Conservation (phyloP, 202 grass and related monocot genomes). For the Panicum virgatum region DNA sequence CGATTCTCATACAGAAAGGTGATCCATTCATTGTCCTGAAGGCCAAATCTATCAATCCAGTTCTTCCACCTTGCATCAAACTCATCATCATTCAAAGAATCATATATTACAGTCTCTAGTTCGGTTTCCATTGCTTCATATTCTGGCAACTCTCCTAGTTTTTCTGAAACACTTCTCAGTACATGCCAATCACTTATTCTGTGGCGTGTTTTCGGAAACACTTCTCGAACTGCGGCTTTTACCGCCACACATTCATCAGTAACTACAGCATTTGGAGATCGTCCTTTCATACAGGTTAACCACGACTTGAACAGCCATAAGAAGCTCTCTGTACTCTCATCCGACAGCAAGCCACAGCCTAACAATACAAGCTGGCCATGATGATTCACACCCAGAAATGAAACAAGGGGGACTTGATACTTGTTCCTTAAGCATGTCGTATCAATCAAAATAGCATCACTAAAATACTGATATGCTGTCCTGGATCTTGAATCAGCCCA, state of each 20-base stretch:
- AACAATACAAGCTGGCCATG: slow-evolving; percentile 66
- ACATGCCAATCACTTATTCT: slow-evolving; percentile 69
- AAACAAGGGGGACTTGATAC: slow-evolving; percentile 53
- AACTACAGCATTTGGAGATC: slow-evolving; percentile 62
- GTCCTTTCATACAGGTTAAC: slow-evolving; percentile 72
- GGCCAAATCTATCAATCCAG: slow-evolving; percentile 50
- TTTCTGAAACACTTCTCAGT: slow-evolving; percentile 59
- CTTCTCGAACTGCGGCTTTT: slow-evolving; percentile 54
- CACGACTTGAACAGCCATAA: slow-evolving; percentile 68
- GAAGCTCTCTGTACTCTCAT: slow-evolving; percentile 69
- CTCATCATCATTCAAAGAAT: slow-evolving; percentile 61
- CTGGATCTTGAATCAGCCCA: slow-evolving; percentile 71
- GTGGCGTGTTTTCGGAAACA: slow-evolving; percentile 58
- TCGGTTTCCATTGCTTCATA: slow-evolving; percentile 54
- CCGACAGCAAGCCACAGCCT: slow-evolving; percentile 70
- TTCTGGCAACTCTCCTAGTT: slow-evolving; percentile 45
- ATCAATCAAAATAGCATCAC: slow-evolving; percentile 56
- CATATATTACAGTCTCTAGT: slow-evolving; percentile 58
- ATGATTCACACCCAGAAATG: slow-evolving; percentile 59
- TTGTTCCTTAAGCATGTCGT: slow-evolving; percentile 59
- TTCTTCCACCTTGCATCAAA: slow-evolving; percentile 81
- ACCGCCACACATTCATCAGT: slow-evolving; percentile 62
- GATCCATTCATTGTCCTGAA: slow-evolving; percentile 74
- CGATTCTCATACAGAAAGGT: slow-evolving; percentile 72
- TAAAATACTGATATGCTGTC: slow-evolving; percentile 58